Conservation (phyloP, 441 rosid species). For the Sinapis alba region DNA sequence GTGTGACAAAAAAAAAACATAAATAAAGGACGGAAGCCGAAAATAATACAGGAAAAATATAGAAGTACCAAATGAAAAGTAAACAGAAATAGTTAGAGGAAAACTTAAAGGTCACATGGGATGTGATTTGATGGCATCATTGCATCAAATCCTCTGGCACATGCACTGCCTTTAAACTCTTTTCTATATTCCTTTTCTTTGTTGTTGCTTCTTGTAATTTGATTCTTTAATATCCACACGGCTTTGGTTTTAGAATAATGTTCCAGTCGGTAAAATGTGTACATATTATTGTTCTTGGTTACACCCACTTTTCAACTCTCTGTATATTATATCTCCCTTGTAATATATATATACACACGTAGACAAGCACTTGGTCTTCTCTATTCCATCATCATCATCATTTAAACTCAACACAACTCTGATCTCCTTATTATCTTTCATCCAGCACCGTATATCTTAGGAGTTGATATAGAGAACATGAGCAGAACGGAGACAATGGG, state of each 20-base stretch:
- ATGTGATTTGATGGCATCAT: constrained; percentile 34
- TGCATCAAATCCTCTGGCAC: constrained; percentile 36
- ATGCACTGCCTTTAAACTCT: constrained; percentile 20
- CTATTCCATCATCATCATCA: constrained; percentile 2
- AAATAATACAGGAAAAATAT: constrained; percentile 28
- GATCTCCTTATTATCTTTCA: background rate
- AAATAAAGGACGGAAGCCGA: background rate
- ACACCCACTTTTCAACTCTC: constrained; percentile 10
- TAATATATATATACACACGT: background rate
- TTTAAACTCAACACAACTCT: background rate
- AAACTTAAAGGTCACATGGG: constrained; percentile 34
- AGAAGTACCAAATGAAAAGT: constrained; percentile 32
- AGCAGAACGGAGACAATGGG: constrained; percentile 32
- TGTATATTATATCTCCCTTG: constrained; percentile 1
- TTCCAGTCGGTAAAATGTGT: constrained; percentile 7
- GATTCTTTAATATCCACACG: constrained; percentile 24
- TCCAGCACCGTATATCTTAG: constrained; percentile 11
- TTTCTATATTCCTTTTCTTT: constrained; percentile 20
- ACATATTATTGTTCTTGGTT: constrained; percentile 3
- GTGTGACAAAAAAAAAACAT: constrained; percentile 2
- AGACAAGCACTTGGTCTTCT: constrained; percentile 13
- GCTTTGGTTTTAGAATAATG: constrained; percentile 19
- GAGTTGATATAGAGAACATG: constrained; percentile 20
- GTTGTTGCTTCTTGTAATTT: constrained; percentile 10
- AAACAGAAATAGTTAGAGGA: constrained; percentile 34